Evolutionary conservation across 768 basidiomycete genomes (phyloP), one percentile per base, ranked within the genome.

Genomic region (Russula compacta): DNA sequence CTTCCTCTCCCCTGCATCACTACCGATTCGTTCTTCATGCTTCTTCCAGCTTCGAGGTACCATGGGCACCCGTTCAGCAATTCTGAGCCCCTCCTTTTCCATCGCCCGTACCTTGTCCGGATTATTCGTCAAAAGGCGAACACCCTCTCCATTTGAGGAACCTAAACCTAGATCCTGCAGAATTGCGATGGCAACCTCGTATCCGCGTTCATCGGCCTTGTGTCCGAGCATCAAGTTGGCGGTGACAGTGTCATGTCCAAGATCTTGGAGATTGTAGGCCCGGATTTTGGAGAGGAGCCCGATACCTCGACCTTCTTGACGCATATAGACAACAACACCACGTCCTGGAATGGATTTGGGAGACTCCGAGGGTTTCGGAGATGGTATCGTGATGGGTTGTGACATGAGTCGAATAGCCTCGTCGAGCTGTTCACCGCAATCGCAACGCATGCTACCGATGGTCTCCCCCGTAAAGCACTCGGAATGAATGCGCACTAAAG

Each of bases 391-490:
- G 67, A 87, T 79, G 48, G 90, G 83, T 71, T 83, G 80, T 14
- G 87, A 85, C 67, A 98, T 92, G 67, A 86, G 85, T 11, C 92
- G 83, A 63, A 98, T 85, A n/a, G 97, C 93, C 71, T 98, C 95
- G 74, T 98, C 95, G 4, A 99, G 80, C 72, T 99, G 97, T 73
- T 98, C 95, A 14, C 97, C 97, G 70, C 97, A 99, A 72, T 99
- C 97, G 71, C 97, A 99, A 36, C 97, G 87, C 89, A 97, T 94
- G 78, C 93, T 86, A 32, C 97, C 97, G 60, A 98, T 83, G 8
- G 95, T 98, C 73, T 98, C 97, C 33, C 97, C 97, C 0, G 97
- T 99, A 75, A 93, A 98, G 72, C 97, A 99, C 72, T 99, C 97
- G 33, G 93, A 97, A 73, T 99, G 97, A 53, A 99, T 92, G 42